phyloP scores from a whole-genome alignment of 768 basidiomycete species.

The Lactarius sp. region DNA sequence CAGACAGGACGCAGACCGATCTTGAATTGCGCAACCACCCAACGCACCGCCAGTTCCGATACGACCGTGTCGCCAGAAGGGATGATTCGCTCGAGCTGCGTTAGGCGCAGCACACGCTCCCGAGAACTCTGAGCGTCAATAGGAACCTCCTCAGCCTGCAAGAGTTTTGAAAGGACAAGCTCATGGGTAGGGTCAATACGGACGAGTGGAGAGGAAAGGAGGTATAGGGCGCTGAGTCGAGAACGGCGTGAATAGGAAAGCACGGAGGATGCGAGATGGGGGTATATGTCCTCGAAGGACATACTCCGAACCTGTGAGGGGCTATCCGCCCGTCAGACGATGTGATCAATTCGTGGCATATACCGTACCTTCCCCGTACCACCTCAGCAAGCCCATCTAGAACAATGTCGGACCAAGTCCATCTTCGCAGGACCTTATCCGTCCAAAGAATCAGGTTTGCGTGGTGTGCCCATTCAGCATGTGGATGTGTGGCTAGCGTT shows the following conservation, averaged over 20 bases:
- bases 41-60: constrained; percentile 61
- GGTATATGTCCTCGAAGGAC: constrained; percentile 48
- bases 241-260: constrained; percentile 68
- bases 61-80: constrained; percentile 49
- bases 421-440: constrained; percentile 40
- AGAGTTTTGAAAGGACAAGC: constrained; percentile 58
- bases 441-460: constrained; percentile 51
- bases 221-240: constrained; percentile 58
- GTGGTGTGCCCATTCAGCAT: constrained; percentile 42
- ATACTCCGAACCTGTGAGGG: constrained; percentile 9
- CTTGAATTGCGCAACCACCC: constrained; percentile 86
- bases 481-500: constrained; percentile 42
- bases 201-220: constrained; percentile 54
- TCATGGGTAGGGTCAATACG: constrained; percentile 39
- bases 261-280: constrained; percentile 47
- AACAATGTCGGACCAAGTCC: constrained; percentile 55
- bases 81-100: constrained; percentile 60
- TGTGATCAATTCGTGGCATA: background rate
- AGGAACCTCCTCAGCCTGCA: constrained; percentile 77
- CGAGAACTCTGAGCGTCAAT: constrained; percentile 76
- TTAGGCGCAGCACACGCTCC: constrained; percentile 77
- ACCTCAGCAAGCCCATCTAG: constrained; percentile 52
- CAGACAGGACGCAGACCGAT: constrained; percentile 90
- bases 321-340: constrained; percentile 22
- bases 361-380: constrained; percentile 41